These are phyloP conservation scores for Oehlia diaphana DNA, from an alignment of 192 early-diverging fungal genomes.

Conservation along the genomic window DNA sequence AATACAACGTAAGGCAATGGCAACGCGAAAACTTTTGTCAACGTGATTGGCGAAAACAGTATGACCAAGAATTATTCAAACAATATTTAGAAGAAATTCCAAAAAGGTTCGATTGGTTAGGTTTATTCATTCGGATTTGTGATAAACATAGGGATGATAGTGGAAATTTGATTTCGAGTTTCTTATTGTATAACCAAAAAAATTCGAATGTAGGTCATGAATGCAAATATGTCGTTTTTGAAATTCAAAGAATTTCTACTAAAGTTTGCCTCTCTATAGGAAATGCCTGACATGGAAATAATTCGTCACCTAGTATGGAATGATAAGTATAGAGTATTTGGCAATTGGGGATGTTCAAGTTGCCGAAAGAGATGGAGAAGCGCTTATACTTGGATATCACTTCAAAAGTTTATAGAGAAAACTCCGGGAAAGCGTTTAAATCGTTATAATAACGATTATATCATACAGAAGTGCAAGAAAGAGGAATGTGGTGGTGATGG, in stretches of 20 bases:
- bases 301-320: constrained; percentile 1
- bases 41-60: neutral
- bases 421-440: neutral
- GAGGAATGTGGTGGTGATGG: neutral
- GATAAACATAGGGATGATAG: neutral
- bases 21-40: neutral
- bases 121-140: neutral
- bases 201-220: neutral
- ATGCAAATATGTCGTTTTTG: too few species aligned
- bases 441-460: neutral
- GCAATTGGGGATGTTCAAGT: neutral
- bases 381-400: constrained; percentile 30
- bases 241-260: too few species aligned
- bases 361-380: constrained; percentile 9
- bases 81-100: neutral
- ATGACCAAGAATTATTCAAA: neutral
- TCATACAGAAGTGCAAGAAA: neutral
- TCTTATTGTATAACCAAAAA: neutral
- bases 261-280: too few species aligned
- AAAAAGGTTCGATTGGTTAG: neutral
- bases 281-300: neutral
- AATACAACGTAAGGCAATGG: too few species aligned
- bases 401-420: constrained; percentile 23
- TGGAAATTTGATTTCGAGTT: neutral
- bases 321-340: neutral